Conservation (phyloP, 1,284 basidiomycete genomes). For the Ganoderma sinense region DNA sequence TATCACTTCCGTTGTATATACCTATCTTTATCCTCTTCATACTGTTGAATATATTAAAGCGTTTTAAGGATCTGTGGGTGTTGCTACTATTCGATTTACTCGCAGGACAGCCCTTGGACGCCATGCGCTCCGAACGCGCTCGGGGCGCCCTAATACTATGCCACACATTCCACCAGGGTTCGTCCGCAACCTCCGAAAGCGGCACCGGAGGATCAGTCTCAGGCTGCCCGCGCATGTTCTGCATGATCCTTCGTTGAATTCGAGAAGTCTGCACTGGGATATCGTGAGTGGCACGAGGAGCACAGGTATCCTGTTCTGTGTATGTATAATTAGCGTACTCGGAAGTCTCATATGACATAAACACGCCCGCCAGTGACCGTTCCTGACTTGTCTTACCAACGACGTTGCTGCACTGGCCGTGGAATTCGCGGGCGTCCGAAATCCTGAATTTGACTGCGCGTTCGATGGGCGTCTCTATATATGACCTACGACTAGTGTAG, state of each 20-base stretch:
- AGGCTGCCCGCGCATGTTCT: background rate
- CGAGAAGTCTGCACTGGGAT: background rate
- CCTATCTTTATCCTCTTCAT: slow-evolving; percentile 4
- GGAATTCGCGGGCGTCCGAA: background rate
- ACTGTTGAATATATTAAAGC: background rate
- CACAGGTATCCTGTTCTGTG: background rate
- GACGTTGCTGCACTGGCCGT: background rate
- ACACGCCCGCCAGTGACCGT: background rate
- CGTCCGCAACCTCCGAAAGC: background rate
- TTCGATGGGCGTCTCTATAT: background rate
- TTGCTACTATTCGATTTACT: background rate
- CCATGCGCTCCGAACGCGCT: background rate
- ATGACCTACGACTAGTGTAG: too few species aligned
- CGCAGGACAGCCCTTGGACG: background rate
- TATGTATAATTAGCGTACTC: background rate
- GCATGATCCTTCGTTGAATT: background rate
- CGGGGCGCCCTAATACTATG: background rate
- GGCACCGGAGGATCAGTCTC: background rate
- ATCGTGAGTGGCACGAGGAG: background rate
- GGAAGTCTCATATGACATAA: background rate
- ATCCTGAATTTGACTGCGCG: background rate
- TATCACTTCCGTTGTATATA: background rate
- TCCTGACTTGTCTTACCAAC: background rate
- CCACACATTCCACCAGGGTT: background rate
- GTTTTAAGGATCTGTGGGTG: background rate